Base-by-base conservation (phyloP, 768 basidiomycete species). In the Tylopilus felleus region DNA sequence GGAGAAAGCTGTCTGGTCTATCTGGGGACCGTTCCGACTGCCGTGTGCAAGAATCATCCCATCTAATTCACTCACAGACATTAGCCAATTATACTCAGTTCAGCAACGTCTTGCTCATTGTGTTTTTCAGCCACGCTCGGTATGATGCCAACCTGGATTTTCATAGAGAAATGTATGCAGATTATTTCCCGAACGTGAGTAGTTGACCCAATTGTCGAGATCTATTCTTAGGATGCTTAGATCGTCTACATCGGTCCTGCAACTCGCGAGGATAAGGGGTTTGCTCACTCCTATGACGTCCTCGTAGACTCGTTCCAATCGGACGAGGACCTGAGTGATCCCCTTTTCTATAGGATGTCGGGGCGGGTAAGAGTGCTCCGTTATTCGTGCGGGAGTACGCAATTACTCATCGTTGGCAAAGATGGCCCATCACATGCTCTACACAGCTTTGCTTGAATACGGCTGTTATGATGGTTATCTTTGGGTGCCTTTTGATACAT, bases 381-480 rank as follows among this genome's bases (percentile, higher is more conserved):
- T 45, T 38, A 19, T 29, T 16, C 21, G 5, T 44, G 13, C 48
- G 10, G 42, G 16, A 22, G 27, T 17, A 22, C 22, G 2, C 47
- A 16, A 36, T 48, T 16, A 4, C 35, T 36, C 17, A 63, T 36
- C 17, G 16, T 44, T 35, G 27, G 17, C 14, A 67, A 45, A 63
- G 68, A 75, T 79, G 79, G 79, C 78, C 7, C 78, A 80, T 50
- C 79, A 80, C 54, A 80, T 80, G 78, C 67, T 80, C 10, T 77
- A 77, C 57, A 80, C 77, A 4, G 77, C 73, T 31, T 48, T 80
- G 51, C 66, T 66, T 41, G 75, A 74, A 45, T 60, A 76, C 47
- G 67, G 60, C 13, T 80, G 79, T 58, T 80, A 80, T 58, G 68
- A 76, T 28, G 79, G 79, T 6, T 79, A 79, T 60, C 72, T 80